Evolutionary conservation across 345 rosid genomes (phyloP).

Genomic region (Moricandia arvensis): DNA sequence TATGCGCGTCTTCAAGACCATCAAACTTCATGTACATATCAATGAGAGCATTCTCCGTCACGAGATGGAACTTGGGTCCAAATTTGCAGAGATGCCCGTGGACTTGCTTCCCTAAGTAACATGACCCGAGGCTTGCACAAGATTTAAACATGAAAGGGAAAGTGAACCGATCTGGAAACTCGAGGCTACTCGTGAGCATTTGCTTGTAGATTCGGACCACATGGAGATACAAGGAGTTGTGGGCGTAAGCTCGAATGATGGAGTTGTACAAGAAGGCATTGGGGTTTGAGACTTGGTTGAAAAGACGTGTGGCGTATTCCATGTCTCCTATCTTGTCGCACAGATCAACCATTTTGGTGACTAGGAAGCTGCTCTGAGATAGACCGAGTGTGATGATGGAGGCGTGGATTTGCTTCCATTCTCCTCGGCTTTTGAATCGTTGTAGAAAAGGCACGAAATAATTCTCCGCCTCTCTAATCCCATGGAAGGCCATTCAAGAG

Average conservation of each 20-base stretch:
- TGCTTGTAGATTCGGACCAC: slow-evolving; percentile 41
- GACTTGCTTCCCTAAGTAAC: slow-evolving; percentile 42
- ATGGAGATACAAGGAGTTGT: slow-evolving; percentile 32
- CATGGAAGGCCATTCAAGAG: slow-evolving; percentile 21
- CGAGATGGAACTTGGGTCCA: slow-evolving; percentile 38
- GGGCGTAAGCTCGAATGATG: slow-evolving; percentile 50
- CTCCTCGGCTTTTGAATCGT: slow-evolving; percentile 1
- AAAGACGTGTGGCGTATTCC: slow-evolving; percentile 45
- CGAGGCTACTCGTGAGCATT: slow-evolving; percentile 30
- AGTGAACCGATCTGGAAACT: slow-evolving; percentile 52
- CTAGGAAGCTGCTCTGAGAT: slow-evolving; percentile 50
- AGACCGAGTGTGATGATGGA: slow-evolving; percentile 43
- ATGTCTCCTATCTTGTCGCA: slow-evolving; percentile 45
- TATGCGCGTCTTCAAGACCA: slow-evolving; percentile 39
- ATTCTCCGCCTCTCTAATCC: slow-evolving; percentile 47
- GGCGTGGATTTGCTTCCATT: slow-evolving; percentile 50
- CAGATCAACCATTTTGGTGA: slow-evolving; percentile 53
- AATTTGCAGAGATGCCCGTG: slow-evolving; percentile 50
- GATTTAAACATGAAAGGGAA: slow-evolving; percentile 55
- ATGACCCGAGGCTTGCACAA: slow-evolving; percentile 42
- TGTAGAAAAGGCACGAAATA: slow-evolving; percentile 42
- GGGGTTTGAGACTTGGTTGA: slow-evolving; percentile 42
- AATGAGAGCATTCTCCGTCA: slow-evolving; percentile 49
- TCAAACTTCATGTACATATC: slow-evolving; percentile 52
- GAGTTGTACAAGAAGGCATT: slow-evolving; percentile 56